Conservation (phyloP, 768 basidiomycete genomes). For the Tulasnella sp. region DNA sequence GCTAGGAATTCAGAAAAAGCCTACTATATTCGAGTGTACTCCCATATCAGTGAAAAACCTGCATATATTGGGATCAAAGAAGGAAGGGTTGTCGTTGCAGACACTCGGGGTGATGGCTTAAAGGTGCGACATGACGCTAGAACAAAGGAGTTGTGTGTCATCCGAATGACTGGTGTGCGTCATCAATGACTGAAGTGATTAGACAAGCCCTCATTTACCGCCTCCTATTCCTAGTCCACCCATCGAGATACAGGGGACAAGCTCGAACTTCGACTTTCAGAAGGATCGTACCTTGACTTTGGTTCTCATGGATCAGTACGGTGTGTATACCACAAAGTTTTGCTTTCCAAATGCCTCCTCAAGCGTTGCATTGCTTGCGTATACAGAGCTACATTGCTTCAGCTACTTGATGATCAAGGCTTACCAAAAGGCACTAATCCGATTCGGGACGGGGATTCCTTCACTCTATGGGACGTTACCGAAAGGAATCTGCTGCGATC, state of each 20-base stretch:
- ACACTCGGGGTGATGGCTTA: background rate
- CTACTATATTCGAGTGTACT: background rate
- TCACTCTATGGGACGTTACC: background rate
- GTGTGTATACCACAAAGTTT: too few relatives aligned
- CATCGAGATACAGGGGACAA: too few relatives aligned
- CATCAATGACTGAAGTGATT: background rate
- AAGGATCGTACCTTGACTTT: too few relatives aligned
- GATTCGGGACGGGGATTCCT: background rate
- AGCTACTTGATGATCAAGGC: too few relatives aligned
- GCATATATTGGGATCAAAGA: background rate
- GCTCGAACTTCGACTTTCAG: too few relatives aligned
- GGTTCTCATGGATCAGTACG: too few relatives aligned
- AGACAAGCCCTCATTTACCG: background rate
- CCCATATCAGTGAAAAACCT: background rate
- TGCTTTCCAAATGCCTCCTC: too few relatives aligned
- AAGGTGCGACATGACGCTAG: background rate
- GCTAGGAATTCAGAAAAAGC: rapidly evolving
- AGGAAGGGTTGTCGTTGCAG: background rate
- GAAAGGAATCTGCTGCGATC: background rate
- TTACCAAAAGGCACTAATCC: too few relatives aligned
- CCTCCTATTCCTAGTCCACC: too few relatives aligned
- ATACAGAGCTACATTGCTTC: too few relatives aligned
- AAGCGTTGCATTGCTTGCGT: too few relatives aligned
- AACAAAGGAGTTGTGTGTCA: background rate
- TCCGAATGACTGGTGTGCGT: background rate